Base-by-base conservation (phyloP, 352 stramenopile genomes). In the Pythium grandisporangium region DNA sequence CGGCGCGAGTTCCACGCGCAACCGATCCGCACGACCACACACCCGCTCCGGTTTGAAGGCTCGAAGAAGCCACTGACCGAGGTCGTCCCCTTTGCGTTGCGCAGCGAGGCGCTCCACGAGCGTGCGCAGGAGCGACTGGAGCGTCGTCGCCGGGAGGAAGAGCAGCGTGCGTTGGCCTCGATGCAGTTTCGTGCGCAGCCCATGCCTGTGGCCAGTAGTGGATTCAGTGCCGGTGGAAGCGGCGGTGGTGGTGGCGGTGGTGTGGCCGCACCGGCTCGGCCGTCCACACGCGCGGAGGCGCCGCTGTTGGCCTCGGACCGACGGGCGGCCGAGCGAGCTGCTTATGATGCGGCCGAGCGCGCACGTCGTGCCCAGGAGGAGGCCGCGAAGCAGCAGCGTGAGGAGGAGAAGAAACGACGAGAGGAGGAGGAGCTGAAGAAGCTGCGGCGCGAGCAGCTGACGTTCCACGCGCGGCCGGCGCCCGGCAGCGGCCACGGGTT, bases 41-140 rank as follows among this genome's bases (percentile, higher is more conserved):
- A 58, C 6, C 76, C 73, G 23, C 59, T 56, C 12, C 66, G 45
- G 27, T 87, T 87, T 43, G 64, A 83, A 52, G 73, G 76, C 16
- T 87, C 76, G 0, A 72, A 58, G n/a, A 80, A 80, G 40, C 76
- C 73, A 21, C 55, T 83, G 13, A 90, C 76, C 1, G 73, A 86
- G 30, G 56, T 83, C 10, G 58, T 74, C 43, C 76, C 73, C 14
- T 90, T 90, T 27, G 45, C 70, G 14, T 51, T 90, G 3, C 61
- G 60, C 21, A 62, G 73, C 7, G 69, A 90, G 13, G 51, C 57
- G 21, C 64, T 67, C 35, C 57, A 78, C 20, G 69, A 90, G 29
- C 60, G 74, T 39, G 70, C 76, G 6, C 70, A 62, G 13, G 64
- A 82, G 30, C 66, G 73, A 2, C 38, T 90, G 2, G 69, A 85